These are phyloP conservation scores for Anthracocystis panici-leucophaei DNA, from an alignment of 1,284 basidiomycete genomes.

Conservation along the genomic window DNA sequence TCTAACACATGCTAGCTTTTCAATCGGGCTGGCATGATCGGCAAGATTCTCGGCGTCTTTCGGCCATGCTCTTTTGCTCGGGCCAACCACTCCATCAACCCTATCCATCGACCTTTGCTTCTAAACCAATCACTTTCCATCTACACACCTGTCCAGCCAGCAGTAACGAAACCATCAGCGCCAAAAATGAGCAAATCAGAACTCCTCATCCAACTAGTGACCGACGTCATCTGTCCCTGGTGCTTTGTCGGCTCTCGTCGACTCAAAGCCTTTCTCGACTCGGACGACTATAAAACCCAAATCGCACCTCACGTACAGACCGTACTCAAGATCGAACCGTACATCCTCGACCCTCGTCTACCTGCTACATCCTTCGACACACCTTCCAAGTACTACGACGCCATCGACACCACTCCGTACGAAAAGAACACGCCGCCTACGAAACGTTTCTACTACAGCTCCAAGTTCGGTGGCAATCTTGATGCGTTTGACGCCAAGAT, in stretches of 20 bases:
- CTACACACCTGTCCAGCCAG: background rate
- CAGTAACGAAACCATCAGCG: background rate
- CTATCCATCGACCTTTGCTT: background rate
- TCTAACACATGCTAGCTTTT: background rate
- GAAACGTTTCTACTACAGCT: conserved; percentile 48
- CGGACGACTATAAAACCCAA: conserved; percentile 46
- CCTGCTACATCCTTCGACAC: conserved; percentile 41
- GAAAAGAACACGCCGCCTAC: conserved; percentile 44
- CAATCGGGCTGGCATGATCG: background rate
- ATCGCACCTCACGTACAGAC: conserved; percentile 42
- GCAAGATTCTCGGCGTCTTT: conserved; percentile 16
- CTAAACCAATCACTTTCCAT: background rate
- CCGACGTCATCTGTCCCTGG: conserved; percentile 58
- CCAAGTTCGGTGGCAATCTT: conserved; percentile 45
- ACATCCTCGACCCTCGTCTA: conserved; percentile 52
- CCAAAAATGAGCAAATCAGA: conserved; percentile 47
- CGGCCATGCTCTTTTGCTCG: conserved; percentile 14
- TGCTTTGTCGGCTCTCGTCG: conserved; percentile 50
- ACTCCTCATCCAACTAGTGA: conserved; percentile 42
- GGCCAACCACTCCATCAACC: conserved; percentile 21
- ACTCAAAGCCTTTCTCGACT: conserved; percentile 43
- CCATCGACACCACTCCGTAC: conserved; percentile 47
- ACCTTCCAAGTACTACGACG: conserved; percentile 47
- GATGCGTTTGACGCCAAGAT: conserved; percentile 59
- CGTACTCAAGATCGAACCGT: conserved; percentile 49